Evolutionary conservation across 2,329 filamentous ascomycete genomes (phyloP), one percentile per base, ranked within the genome.

Genomic region (Sclerotinia subarctica): DNA sequence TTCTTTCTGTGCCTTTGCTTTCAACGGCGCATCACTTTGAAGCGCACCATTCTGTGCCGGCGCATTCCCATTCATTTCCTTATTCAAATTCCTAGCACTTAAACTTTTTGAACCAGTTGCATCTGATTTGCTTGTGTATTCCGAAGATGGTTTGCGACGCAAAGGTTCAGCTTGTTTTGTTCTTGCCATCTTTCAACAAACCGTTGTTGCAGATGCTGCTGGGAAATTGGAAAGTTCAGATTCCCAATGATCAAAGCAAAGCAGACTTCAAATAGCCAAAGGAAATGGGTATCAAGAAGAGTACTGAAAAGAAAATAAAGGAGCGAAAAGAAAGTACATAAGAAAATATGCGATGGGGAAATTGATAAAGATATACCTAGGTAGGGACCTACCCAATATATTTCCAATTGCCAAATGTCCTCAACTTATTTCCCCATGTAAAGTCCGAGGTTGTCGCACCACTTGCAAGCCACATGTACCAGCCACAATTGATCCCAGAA

Each of bases 91-190:
- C 57, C 73, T 68, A 4, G 69, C 46, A 52, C 67, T 73, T 8
- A 79, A 79, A 60, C 77, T 81, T 38, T 71, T 73, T 26, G 75
- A 75, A 53, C 75, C 75, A 59, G 70, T 70, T 29, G 74, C 73
- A 68, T 82, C 80, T 29, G 75, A 73, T 72, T 83, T 85, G 75
- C 84, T 83, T 62, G 88, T 85, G 76, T 87, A 86, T 76, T 91
- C 88, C 35, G 88, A 89, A 10, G 89, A 91, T 2, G 86, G 81
- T 72, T 87, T 85, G 76, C 89, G 87, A 77, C 87, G 85, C 68
- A 90, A 79, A 13, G 90, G 88, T 60, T 81, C 82, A 51, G 85
- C 81, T 79, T 91, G 89, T 79, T 93, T 93, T 67, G 84, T 85
- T 75, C 90, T 87, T 69, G 89, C 90, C 90, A 93, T 93, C 32